phyloP scores from a whole-genome alignment of 306 rosid species.

The Fagus crenata region DNA sequence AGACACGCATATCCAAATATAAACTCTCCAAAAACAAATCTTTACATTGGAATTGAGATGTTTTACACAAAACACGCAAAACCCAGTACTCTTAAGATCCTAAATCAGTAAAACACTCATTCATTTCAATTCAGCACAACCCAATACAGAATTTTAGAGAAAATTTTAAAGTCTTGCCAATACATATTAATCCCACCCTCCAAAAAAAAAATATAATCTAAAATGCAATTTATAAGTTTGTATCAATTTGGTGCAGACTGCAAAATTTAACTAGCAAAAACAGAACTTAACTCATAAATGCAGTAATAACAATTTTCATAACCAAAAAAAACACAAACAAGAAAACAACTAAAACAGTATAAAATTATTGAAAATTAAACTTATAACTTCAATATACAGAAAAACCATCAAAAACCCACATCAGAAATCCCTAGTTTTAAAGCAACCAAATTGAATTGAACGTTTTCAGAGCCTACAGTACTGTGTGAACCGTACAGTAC shows the following conservation, averaged over 20 bases:
- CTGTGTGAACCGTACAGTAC: background rate
- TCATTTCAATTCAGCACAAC: background rate
- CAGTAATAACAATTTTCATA: background rate
- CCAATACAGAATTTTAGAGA: background rate
- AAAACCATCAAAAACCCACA: constrained; percentile 17
- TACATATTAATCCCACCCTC: background rate
- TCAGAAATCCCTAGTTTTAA: constrained; percentile 30
- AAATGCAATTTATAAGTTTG: background rate
- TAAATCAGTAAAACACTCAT: background rate
- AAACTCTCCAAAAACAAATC: background rate
- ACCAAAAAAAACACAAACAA: background rate
- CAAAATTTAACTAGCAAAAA: background rate
- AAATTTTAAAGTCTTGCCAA: background rate
- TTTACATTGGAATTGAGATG: background rate
- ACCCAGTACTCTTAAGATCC: background rate
- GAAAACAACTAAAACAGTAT: too few relatives aligned
- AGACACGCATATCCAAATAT: background rate
- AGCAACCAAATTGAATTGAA: constrained; percentile 9
- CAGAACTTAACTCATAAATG: background rate
- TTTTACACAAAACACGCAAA: background rate
- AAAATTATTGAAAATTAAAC: too few relatives aligned
- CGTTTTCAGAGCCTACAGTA: background rate
- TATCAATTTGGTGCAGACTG: background rate
- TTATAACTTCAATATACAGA: background rate
- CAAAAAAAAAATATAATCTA: background rate